Base-by-base conservation (phyloP, 345 rosid genomes). In the Raphanus raphanistrum region DNA sequence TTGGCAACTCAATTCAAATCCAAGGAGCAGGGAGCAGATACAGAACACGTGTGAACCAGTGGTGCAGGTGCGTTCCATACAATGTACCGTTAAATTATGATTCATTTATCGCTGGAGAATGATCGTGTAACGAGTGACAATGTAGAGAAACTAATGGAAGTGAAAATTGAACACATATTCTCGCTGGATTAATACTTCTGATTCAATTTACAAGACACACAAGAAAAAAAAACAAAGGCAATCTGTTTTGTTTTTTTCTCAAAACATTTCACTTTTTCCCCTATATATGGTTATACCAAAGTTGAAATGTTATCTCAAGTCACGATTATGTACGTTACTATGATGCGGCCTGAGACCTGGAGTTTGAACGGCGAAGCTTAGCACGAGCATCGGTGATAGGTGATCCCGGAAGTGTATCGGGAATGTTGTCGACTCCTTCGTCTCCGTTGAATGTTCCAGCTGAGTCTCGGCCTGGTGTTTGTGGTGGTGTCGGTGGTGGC, bases 361-460 rank as follows among this genome's bases (percentile, higher is more conserved):
- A 80, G 76, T 28, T 80, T 57, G 83, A 75, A 45, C 79, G 91
- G 21, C 89, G 85, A 74, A 87, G 87, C 85, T 73, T 81, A 32
- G 75, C 67, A 1, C 84, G 86, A 65, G 83, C 83, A 45, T 82
- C 85, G 7, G 76, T 81, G 27, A 65, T 58, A 54, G 77, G 83
- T 3, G 81, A 76, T 17, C 67, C 73, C 4, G 84, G 73, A 27
- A 71, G 21, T 17, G 48, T 73, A 32, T 81, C 79, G 0, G 82
- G 78, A 21, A 64, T 27, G 57, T 60, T 62, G 1, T 21, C 1
- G 21, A 63, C 28, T 26, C 86, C 84, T 1, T 63, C 72, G 0
- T 75, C 80, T 2, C 68, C 83, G 70, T 57, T 79, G 55, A 58
- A 73, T 72, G 43, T 35, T 43, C 21, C 66, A 35, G 55, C 76